These are phyloP conservation scores for Ophiostoma ulmi DNA, from an alignment of 2,329 filamentous ascomycete species.

Conservation along the genomic window DNA sequence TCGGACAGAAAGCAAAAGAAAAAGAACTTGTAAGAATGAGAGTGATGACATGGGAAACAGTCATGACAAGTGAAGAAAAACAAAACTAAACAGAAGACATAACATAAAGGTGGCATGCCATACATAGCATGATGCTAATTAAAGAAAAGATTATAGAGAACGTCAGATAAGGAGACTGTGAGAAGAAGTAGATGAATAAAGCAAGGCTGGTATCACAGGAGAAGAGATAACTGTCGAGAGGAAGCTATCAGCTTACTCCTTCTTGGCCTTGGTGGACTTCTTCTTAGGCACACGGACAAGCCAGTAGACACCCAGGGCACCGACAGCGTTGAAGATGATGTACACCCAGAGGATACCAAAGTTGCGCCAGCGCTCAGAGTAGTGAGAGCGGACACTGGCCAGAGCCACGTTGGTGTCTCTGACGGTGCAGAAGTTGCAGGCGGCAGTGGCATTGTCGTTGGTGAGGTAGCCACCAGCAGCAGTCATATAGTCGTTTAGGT, in stretches of 20 bases:
- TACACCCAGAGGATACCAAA: slow-evolving; percentile 56
- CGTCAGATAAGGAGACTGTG: not conserved
- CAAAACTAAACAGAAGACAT: not conserved
- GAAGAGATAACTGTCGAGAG: not conserved
- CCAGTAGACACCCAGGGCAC: slow-evolving; percentile 38
- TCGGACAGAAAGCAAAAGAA: not conserved
- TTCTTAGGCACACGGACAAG: slow-evolving; percentile 30
- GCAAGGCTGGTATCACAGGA: slow-evolving; percentile 5
- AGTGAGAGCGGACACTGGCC: slow-evolving; percentile 45
- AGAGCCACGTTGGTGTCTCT: slow-evolving; percentile 50
- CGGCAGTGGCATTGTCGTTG: slow-evolving; percentile 43
- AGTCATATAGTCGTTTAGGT: slow-evolving; percentile 49
- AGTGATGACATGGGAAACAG: not conserved
- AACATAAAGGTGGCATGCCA: not conserved
- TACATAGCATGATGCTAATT: slow-evolving; percentile 11
- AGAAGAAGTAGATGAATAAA: slow-evolving; percentile 3
- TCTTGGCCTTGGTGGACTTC: slow-evolving; percentile 27
- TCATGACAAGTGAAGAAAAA: not conserved
- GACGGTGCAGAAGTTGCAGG: slow-evolving; percentile 54
- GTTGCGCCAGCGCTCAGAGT: slow-evolving; percentile 61
- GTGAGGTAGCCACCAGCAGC: slow-evolving; percentile 49
- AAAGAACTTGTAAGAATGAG: not conserved
- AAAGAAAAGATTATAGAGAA: slow-evolving; percentile 8
- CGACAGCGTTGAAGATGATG: slow-evolving; percentile 48
- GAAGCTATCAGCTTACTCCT: slow-evolving; percentile 24